Conservation (phyloP, 345 rosid genomes). For the Garcia nutans region DNA sequence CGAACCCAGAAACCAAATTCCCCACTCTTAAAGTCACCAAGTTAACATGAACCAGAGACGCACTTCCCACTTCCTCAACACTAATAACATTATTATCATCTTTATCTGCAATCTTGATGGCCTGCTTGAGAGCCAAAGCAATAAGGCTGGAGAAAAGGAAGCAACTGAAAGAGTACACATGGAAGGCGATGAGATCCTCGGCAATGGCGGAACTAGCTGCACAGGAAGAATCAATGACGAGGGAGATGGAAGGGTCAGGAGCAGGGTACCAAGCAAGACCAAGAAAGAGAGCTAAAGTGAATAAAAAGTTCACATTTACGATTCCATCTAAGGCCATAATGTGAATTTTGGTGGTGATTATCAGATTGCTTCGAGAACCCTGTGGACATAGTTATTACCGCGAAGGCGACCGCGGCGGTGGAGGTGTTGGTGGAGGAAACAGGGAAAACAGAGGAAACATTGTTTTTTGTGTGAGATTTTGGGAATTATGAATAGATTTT, state of each 20-base stretch:
- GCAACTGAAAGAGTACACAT: conserved; percentile 77
- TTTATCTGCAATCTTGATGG: conserved; percentile 38
- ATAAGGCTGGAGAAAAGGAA: conserved; percentile 85
- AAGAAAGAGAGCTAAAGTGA: conserved; percentile 79
- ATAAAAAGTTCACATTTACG: conserved; percentile 75
- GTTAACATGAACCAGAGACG: conserved; percentile 46
- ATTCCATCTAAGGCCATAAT: conserved; percentile 81
- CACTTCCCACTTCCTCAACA: conserved; percentile 14
- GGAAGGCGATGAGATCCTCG: conserved; percentile 58
- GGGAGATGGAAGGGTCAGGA: conserved; percentile 27
- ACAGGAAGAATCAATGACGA: conserved; percentile 36
- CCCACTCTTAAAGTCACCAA: conserved; percentile 46
- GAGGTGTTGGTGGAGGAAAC: neutral
- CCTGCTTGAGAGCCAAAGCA: conserved; percentile 69
- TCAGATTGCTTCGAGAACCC: neutral
- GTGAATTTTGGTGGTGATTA: conserved; percentile 36
- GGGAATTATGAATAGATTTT: neutral
- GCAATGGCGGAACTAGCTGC: conserved; percentile 33
- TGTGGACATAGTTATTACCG: neutral
- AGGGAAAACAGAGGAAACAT: neutral
- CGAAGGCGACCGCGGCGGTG: neutral
- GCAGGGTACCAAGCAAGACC: conserved; percentile 57
- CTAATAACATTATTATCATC: conserved; percentile 5
- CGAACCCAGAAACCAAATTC: conserved; percentile 54
- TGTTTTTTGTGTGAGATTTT: neutral